Base-by-base conservation (phyloP, 805 yeast genomes). In the Clavispora fructus region DNA sequence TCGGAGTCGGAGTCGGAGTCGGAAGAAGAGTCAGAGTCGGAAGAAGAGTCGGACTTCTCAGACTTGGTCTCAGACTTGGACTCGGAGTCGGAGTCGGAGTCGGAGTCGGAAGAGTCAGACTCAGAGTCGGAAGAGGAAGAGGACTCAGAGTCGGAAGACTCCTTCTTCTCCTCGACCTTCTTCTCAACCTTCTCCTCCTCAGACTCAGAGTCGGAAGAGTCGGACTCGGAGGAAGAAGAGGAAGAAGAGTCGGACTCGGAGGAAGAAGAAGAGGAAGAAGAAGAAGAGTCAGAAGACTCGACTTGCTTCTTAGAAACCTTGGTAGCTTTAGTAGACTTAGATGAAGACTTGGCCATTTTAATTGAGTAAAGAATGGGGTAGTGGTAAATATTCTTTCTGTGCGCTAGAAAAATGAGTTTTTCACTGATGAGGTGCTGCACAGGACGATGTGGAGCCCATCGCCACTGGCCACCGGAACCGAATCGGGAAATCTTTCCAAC, bases 331-430 rank as follows among this genome's bases (percentile, higher is more conserved):
- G 49, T 43, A 4, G 65, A 44, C 46, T 62, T 63, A 43, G 60
- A 56, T 37, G 67, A 54, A 50, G 72, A 54, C 58, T 70, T 71
- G 53, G 71, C 76, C 76, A 71, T 71, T 57, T 38, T 66, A 29
- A 32, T 32, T 32, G 35, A 14, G 35, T 32, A 32, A 32, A 32
- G 35, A 32, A 32, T 32, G 35, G 35, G 35, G 35, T 32, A 30
- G 35, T 32, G 19, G 35, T 32, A 32, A 32, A 32, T 32, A 14
- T 16, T 32, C 19, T 32, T 16, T 32, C 19, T 32, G 19, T 32
- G 19, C 35, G 32, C 14, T 30, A 32, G 35, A 32, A 32, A 32
- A 32, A 14, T 16, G 35, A 32, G 16, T 33, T 41, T 41, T 41
- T 41, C 39, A 41, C 39, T 40, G 44, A 41, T 41, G 44, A 41